Evolutionary conservation across 169 alveolate genomes (phyloP).

Genomic region (Sarcocystis neurona): DNA sequence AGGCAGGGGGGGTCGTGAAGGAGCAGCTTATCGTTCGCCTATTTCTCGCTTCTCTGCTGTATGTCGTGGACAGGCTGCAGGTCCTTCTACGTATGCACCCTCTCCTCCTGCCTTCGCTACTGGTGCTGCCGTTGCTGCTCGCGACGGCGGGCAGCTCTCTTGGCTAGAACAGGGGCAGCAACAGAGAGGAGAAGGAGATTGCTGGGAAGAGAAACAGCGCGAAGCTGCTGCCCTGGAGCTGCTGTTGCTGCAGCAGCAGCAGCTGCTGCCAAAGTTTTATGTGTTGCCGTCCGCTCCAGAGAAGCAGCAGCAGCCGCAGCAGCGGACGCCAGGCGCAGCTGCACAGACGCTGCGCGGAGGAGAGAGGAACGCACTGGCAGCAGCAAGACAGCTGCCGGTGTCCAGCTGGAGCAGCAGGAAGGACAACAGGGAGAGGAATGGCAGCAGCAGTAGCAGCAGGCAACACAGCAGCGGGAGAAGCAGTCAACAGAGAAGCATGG

Average conservation of each 20-base stretch:
- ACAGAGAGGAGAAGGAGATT: no score
- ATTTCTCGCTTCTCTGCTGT: neutral
- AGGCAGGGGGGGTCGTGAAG: no score
- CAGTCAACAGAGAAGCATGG: neutral
- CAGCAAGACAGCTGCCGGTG: no score
- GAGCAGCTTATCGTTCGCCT: constrained; percentile 17
- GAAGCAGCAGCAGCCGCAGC: neutral
- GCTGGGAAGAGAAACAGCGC: no score
- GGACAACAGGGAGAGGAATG: neutral
- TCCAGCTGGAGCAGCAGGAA: neutral
- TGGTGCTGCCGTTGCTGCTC: constrained; percentile 11
- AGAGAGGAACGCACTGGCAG: constrained; percentile 1
- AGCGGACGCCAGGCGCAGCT: neutral
- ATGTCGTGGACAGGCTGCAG: neutral
- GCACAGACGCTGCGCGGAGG: constrained; percentile 9
- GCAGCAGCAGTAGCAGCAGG: neutral
- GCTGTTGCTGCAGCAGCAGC: no score
- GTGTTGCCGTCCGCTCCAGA: no score
- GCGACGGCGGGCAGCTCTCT: neutral
- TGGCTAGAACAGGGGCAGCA: neutral
- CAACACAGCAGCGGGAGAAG: neutral
- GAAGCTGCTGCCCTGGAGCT: no score
- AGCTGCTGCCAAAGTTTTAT: no score
- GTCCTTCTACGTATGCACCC: neutral
- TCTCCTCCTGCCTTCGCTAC: neutral